These are phyloP conservation scores for Dryadomyces quercivorus DNA, from an alignment of 2,329 filamentous ascomycete genomes.

Conservation along the genomic window DNA sequence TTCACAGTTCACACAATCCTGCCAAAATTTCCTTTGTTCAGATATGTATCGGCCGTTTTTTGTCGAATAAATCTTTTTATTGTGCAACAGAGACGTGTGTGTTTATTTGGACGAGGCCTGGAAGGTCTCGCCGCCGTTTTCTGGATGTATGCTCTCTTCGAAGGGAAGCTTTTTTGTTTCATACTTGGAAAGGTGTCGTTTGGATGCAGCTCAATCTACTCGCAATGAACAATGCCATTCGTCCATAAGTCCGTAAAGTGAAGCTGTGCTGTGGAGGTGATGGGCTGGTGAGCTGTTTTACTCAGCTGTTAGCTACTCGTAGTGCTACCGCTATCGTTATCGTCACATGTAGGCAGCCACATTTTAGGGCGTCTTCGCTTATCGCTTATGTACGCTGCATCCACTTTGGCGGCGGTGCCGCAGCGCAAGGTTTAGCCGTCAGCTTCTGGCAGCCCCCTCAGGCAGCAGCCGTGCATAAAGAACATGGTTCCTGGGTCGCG, in stretches of 20 bases:
- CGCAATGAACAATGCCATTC: background rate
- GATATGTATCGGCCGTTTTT: background rate
- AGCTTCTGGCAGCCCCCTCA: background rate
- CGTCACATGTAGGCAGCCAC: background rate
- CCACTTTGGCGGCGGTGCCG: background rate
- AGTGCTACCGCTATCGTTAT: background rate
- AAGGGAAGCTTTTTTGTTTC: background rate
- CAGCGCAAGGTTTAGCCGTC: background rate
- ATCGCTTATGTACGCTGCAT: background rate
- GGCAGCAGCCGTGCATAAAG: background rate
- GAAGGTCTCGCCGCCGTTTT: background rate
- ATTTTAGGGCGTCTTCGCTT: no score
- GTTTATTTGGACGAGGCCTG: background rate
- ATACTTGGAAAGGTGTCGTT: background rate
- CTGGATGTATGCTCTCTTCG: background rate
- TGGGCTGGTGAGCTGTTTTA: no score
- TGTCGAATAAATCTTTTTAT: background rate
- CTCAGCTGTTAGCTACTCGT: no score
- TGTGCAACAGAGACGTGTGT: background rate
- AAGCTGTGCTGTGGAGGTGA: no score
- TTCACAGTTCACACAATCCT: background rate
- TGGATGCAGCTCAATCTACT: background rate
- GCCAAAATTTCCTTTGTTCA: background rate
- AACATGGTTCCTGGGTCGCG: background rate
- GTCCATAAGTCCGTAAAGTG: no score